Base-by-base conservation (phyloP, 2,329 filamentous ascomycete genomes). In the Lachnellula subtilissima region DNA sequence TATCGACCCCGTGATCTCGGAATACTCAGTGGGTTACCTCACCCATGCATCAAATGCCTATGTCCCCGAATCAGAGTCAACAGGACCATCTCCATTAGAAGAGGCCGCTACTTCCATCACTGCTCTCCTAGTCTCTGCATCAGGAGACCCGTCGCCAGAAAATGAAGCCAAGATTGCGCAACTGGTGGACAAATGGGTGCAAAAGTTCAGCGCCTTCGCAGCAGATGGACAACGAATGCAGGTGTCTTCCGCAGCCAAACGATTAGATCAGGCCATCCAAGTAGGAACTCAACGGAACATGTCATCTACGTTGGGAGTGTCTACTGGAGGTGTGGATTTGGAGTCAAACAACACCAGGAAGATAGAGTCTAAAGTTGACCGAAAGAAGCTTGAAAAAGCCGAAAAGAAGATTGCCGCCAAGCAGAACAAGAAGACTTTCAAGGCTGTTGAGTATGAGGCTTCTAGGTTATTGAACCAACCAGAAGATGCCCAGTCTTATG, bases 341-440 rank as follows among this genome's bases (percentile, higher is more conserved):
- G 94, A 99, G 74, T 95, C 93, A 55, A 91, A 92, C 70, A 96
- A 95, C 70, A 81, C 84, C 40, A 84, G 93, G 67, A 97, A 97
- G 76, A 89, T 99, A 56, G 94, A 99, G 76, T 97, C 93, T 67
- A 91, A 93, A 71, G 94, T 99, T 59, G 94, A 99, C 75, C 86
- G 87, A 71, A 99, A 97, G 86, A 99, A 99, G 81, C 85, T 99
- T 19, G 94, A 99, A 74, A 99, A 99, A 77, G 94, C 94, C 1
- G 94, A 99, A 76, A 83, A 89, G 64, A 99, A 99, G 79, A 94
- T 99, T 70, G 90, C 91, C 49, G 92, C 92, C 67, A 99, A 99
- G 78, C 94, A 97, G 77, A 94, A 91, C 76, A 96, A 96, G 80
- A 99, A 99, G 78, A 84, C 86, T 37, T 97, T 94, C 86, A 97